Evolutionary conservation across 192 early-diverging fungal genomes (phyloP).

Genomic region (Podila epicladia): DNA sequence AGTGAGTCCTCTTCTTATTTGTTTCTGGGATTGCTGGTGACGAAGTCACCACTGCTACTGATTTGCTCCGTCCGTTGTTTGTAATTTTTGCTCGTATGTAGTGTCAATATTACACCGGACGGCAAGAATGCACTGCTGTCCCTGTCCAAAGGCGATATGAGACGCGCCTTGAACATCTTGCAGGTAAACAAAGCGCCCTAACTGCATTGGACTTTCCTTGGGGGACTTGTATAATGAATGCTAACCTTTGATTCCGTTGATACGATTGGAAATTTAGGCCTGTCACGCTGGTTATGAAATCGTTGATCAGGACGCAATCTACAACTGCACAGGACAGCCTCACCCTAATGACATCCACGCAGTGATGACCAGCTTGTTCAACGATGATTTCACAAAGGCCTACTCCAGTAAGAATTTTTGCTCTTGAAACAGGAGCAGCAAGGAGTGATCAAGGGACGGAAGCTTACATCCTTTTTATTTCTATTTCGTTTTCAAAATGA

Average conservation of each 20-base stretch:
- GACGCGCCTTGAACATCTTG: slow-evolving; percentile 93
- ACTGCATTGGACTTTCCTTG: too few relatives aligned
- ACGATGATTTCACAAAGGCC: slow-evolving; percentile 85
- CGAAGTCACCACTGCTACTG: background rate
- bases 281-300: slow-evolving; percentile 86
- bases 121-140: slow-evolving; percentile 84
- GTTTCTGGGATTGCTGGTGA: too few relatives aligned
- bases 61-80: background rate
- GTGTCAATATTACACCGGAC: slow-evolving; percentile 82
- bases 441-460: background rate
- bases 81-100: background rate
- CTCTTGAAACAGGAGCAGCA: too few relatives aligned
- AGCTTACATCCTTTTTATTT: background rate
- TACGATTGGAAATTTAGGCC: slow-evolving; percentile 40
- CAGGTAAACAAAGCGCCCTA: slow-evolving; percentile 60
- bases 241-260: too few relatives aligned
- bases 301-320: slow-evolving; percentile 84
- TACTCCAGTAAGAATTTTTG: slow-evolving; percentile 59
- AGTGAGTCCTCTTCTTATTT: slow-evolving; percentile 40
- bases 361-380: slow-evolving; percentile 82
- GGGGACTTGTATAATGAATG: too few relatives aligned
- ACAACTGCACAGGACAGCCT: slow-evolving; percentile 93
- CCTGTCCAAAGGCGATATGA: slow-evolving; percentile 96
- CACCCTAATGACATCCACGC: slow-evolving; percentile 86
- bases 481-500: background rate